Base-by-base conservation (phyloP, 805 yeast species). In the Candida schatavii region DNA sequence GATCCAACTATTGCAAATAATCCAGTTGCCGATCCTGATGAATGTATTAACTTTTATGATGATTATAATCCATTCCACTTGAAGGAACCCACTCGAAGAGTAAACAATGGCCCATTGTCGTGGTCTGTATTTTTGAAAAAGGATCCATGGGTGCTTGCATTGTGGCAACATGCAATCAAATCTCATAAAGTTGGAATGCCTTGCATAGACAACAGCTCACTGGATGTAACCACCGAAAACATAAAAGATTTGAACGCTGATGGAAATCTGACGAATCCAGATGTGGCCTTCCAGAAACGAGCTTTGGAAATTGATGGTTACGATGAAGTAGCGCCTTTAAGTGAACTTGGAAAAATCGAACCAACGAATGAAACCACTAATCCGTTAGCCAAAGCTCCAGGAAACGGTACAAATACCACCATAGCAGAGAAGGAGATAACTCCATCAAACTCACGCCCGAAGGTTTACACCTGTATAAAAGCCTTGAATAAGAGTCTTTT, bases 51-150 rank as follows among this genome's bases (percentile, higher is more conserved):
- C 36, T 57, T 75, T 27, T 68, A 62, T 43, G 59, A 56, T 1
- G 73, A 72, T 2, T 64, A 62, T 46, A 43, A 63, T 3, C 72
- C 81, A 1, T 62, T 76, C 46, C 56, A 67, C 37, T 45, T 65
- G 14, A 65, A 65, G 18, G 65, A 63, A 36, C 37, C 44, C 6
- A 29, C 26, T n/a, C 61, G 70, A 5, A 55, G 77, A 32, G 52
- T 68, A n/a, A 68, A 69, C 48, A 71, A 69, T 48, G 81, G 80
- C 1, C 80, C 81, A 0, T 57, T 74, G 18, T 56, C 77, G 2
- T 68, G 76, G 67, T 48, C 66, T 3, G 55, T 78, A 0, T 40
- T 70, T 26, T 54, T 77, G 45, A 68, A 70, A 42, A 72, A 65
- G 43, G 82, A 78, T 53, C 64, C 61, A 6, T 56, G 46, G 18